A percentile compares a stretch with the other conserved stretches of the same genome.
phyloP scores from a whole-genome alignment of 176 grass and related monocot species.

The Alopecurus myosuroides region DNA sequence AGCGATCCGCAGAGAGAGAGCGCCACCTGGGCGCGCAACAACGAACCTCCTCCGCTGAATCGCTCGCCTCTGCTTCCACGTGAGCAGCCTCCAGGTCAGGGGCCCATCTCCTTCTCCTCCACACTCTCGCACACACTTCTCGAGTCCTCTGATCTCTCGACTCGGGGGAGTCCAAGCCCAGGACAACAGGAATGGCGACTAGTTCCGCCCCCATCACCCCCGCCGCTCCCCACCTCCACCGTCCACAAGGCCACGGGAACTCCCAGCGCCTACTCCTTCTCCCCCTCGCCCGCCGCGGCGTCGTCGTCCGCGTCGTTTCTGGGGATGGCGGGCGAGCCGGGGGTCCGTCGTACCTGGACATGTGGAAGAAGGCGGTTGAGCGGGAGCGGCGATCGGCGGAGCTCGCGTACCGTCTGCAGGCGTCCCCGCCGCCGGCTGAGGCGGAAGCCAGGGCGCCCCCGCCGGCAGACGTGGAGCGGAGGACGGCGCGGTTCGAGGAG shows the following conservation, averaged over 20 bases:
- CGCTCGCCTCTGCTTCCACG: neutral
- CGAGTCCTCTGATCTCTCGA: neutral
- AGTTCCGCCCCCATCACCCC: neutral
- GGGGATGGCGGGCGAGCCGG: neutral
- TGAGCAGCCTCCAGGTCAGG: neutral
- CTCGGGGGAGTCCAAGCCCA: neutral
- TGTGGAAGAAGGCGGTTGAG: constrained; percentile 68
- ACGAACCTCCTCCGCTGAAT: neutral
- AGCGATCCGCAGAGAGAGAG: neutral
- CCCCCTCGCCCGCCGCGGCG: neutral
- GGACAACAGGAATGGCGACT: neutral
- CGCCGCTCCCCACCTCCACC: neutral
- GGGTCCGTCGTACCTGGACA: constrained; percentile 47
- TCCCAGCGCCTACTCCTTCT: neutral
- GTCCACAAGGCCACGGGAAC: neutral
- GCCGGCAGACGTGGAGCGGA: constrained; percentile 13
- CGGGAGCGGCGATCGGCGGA: constrained; percentile 47
- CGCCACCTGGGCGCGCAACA: neutral
- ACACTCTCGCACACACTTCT: neutral
- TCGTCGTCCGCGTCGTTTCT: neutral
- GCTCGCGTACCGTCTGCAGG: constrained; percentile 27
- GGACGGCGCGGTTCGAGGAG: constrained; percentile 71
- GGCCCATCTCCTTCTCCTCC: constrained; percentile 5
- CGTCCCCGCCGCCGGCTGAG: neutral
- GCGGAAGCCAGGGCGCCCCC: neutral